phyloP scores from a whole-genome alignment of 495 filamentous ascomycete species.

The Staphylotrichum tortipilum region DNA sequence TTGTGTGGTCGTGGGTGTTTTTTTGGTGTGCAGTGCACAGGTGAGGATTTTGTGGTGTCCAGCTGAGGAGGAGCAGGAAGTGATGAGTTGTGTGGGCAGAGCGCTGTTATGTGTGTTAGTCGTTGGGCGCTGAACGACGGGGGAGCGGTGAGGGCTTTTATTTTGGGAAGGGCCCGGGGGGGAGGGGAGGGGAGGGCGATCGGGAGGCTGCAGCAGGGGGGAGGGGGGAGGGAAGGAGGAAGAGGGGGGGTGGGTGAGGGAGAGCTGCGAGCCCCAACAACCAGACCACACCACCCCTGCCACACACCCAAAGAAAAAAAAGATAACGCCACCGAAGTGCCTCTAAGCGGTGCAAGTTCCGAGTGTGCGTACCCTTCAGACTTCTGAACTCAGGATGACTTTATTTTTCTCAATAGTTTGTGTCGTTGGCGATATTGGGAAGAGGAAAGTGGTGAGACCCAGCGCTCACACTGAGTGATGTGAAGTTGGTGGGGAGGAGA shows the following conservation, averaged over 20 bases:
- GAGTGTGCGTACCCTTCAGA: too few species aligned
- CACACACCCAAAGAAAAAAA: too few species aligned
- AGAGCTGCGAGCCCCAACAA: too few species aligned
- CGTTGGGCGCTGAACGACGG: constrained; percentile 12
- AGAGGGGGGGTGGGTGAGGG: too few species aligned
- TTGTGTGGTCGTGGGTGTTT: constrained; percentile 9
- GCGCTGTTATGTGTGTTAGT: constrained; percentile 34
- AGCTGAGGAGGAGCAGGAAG: too few species aligned
- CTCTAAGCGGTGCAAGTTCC: neutral
- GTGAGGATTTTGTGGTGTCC: too few species aligned
- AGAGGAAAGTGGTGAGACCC: neutral
- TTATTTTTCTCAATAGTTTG: too few species aligned
- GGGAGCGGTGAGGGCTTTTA: constrained; percentile 30
- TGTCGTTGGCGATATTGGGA: neutral
- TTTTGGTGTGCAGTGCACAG: too few species aligned
- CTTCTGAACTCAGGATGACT: neutral
- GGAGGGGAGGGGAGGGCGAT: constrained; percentile 3
- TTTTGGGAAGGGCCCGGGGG: constrained; percentile 17
- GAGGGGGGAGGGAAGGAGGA: too few species aligned
- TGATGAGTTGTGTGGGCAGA: constrained; percentile 19
- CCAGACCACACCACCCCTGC: too few species aligned
- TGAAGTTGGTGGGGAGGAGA: constrained; percentile 11
- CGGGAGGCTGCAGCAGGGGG: neutral
- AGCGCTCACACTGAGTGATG: neutral
- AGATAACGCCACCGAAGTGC: too few species aligned